Evolutionary conservation across 306 rosid genomes (phyloP), one percentile per base, ranked within the genome.

Genomic region (Cyclanthera cordifolia): DNA sequence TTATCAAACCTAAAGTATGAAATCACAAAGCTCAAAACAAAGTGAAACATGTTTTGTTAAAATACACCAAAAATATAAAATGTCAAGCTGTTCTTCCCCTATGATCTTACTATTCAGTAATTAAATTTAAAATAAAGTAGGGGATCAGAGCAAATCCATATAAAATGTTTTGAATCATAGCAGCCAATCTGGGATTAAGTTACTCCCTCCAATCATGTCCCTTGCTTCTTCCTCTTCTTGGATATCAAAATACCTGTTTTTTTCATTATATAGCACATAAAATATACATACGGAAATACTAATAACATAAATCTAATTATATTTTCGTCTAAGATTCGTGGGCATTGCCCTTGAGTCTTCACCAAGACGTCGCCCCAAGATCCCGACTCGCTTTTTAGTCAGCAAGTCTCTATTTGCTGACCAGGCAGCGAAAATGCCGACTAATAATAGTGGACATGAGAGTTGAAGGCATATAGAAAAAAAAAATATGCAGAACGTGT

Each of bases 171-270:
- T n/a, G n/a, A 39, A 63, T 63, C 69, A 63, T 39, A 63, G 30
- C 12, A 63, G 32, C 51, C 69, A 63, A 4, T 41, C 32, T 63
- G 69, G 69, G 51, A 63, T 63, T 11, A 63, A 15, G 69, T 34
- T n/a, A 37, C n/a, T 60, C 49, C 67, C 67, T 17, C 14, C 69
- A 1, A 45, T 23, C 69, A 63, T 12, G 19, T 9, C 51, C 32
- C 30, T 61, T 15, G 17, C 17, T 21, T 34, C 68, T 34, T 37
- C 49, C 12, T 60, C 67, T 61, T 39, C 69, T 37, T 61, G 51
- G n/a, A 4, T 4, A 19, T 37, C 69, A 61, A 10, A 61, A 11
- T 39, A 61, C 51, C 69, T 61, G 69, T 39, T 27, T 20, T 5
- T 39, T 39, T 20, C 27, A 17, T 59, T 30, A 11, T n/a, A n/a